Evolutionary conservation across 345 rosid species (phyloP).

Genomic region (Erodium maritimum): DNA sequence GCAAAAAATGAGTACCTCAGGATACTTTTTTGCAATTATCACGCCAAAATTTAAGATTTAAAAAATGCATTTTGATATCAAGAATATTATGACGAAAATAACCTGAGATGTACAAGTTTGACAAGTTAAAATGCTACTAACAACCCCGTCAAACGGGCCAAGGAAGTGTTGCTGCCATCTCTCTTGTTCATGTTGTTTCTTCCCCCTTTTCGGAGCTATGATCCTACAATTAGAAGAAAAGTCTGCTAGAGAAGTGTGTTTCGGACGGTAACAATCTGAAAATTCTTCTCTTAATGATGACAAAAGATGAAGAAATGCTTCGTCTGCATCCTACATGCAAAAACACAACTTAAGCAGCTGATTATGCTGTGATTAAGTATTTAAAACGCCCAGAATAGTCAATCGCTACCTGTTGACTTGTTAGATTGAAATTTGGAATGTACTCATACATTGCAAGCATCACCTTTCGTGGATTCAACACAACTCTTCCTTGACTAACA

Average conservation of each 20-base stretch:
- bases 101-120: conserved; percentile 73
- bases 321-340: conserved; percentile 65
- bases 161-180: conserved; percentile 73
- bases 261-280: conserved; percentile 38
- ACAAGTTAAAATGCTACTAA: conserved; percentile 58
- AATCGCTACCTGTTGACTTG: conserved; percentile 62
- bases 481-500: conserved; percentile 26
- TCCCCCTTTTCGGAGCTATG: conserved; percentile 22
- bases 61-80: too few relatives aligned
- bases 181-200: conserved; percentile 36
- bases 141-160: conserved; percentile 87
- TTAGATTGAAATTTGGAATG: conserved; percentile 50
- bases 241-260: conserved; percentile 31
- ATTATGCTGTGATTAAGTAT: not conserved
- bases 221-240: conserved; percentile 36
- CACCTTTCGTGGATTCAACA: conserved; percentile 50
- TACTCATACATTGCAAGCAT: conserved; percentile 57
- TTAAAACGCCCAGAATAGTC: conserved; percentile 3
- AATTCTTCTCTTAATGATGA: conserved; percentile 71
- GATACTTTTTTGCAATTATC: not conserved
- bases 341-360: conserved; percentile 8
- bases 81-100: conserved; percentile 3
- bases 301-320: conserved; percentile 77
- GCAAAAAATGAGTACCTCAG: too few relatives aligned
- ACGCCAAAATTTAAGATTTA: too few relatives aligned